Conservation (phyloP, 148 eudicot species). For the Vaccinium macrocarpon region DNA sequence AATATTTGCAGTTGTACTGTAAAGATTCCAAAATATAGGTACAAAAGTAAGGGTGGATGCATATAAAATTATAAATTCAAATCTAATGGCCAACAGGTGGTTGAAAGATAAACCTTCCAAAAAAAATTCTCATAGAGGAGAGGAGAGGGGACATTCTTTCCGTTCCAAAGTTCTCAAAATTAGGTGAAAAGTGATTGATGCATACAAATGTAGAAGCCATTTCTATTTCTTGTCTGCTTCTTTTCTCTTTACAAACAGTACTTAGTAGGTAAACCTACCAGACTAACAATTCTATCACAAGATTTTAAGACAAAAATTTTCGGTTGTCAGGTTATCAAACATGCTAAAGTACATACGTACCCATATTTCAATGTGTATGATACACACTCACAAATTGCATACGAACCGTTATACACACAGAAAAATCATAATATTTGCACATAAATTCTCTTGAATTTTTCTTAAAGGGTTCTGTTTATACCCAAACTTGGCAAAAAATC, state of each 20-base stretch:
- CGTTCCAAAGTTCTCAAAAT: not conserved
- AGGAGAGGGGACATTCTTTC: not conserved
- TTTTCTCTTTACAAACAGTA: not conserved
- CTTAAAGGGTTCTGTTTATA: too few species aligned
- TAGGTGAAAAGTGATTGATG: not conserved
- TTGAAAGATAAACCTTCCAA: not conserved
- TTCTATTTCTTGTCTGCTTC: not conserved
- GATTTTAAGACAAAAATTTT: too few species aligned
- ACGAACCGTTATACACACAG: too few species aligned
- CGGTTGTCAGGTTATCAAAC: too few species aligned
- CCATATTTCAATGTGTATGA: too few species aligned
- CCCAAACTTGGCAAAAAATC: too few species aligned
- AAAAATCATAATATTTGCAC: too few species aligned
- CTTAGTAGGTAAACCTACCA: not conserved
- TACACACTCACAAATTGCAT: too few species aligned
- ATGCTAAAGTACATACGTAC: too few species aligned
- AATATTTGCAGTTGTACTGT: too few species aligned
- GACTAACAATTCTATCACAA: not conserved
- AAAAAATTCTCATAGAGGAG: not conserved
- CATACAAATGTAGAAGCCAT: not conserved
- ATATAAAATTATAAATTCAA: too few species aligned
- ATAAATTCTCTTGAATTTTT: too few species aligned
- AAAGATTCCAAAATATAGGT: not conserved
- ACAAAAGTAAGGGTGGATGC: not conserved
- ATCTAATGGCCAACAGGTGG: not conserved